Base-by-base conservation (phyloP, 352 stramenopile species). In the Globisporangium perplexum region DNA sequence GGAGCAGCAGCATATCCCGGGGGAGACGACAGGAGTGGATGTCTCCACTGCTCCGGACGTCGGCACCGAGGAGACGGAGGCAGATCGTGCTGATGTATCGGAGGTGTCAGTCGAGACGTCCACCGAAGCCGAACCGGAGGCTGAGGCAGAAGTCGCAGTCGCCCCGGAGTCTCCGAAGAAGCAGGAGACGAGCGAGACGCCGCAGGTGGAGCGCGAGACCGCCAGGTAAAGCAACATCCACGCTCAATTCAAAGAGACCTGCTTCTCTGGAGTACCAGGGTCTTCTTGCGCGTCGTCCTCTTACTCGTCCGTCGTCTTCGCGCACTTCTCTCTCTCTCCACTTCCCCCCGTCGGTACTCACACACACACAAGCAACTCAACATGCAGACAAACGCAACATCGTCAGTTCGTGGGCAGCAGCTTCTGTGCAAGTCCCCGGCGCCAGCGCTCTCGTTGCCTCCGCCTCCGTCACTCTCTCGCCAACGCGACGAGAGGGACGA, bases 391-490 rank as follows among this genome's bases (percentile, higher is more conserved):
- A 24, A 22, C 26, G 26, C 46, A 22, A 38, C 36, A 55, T n/a
- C 47, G 35, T 46, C 7, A 22, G 8, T 3, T 49, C 17, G 11
- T 56, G 20, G 26, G 26, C 35, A 59, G 35, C 45, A 51, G 28
- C 48, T 60, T 75, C 69, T 79, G 69, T 82, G 72, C 72, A 82
- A 82, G 69, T 62, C 70, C 69, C 69, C 47, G 63, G 56, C 62
- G 66, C 53, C 23, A 45, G 20, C 14, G 8, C 17, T 31, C 50
- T 55, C 23, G 2, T 22, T 23, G n/a, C 5, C 31, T 41, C 36
- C 10, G 41, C 51, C 24, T 22, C 17, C 24, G 6, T 12, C 11
- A 17, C 31, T 1, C 7, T 17, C 33, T 39, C 33, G 33, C 18
- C 33, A 12, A 7, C 33, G 8, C 7, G 30, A 35, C 30, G 10